phyloP scores from a whole-genome alignment of 208 protist genomes.

The Wallacemonas sp. region DNA sequence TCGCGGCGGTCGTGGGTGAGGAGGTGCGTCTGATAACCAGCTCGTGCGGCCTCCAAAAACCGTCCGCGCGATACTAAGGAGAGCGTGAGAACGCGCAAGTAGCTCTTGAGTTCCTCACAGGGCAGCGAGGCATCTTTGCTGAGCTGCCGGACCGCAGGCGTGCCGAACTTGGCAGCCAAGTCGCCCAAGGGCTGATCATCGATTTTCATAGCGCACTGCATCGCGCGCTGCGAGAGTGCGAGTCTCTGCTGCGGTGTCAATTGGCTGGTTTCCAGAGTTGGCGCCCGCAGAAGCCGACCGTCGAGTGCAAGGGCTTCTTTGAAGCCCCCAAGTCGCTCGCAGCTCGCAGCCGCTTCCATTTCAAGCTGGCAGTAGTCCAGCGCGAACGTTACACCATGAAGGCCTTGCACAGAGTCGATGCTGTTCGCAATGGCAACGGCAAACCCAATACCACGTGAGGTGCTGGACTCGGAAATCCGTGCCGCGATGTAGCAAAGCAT shows the following conservation, averaged over 20 bases:
- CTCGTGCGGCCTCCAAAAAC: slow-evolving; percentile 87
- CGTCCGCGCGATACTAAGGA: slow-evolving; percentile 47
- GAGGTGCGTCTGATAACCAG: slow-evolving; percentile 85
- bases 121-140: not conserved
- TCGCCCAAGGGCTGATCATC: slow-evolving; percentile 62
- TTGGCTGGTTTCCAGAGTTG: not conserved
- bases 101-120: slow-evolving; percentile 43
- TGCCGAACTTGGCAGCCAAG: slow-evolving; percentile 74
- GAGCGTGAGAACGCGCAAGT: slow-evolving; percentile 66
- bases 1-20: slow-evolving; percentile 37
- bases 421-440: not conserved
- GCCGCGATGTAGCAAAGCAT: slow-evolving; percentile 9
- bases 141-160: slow-evolving; percentile 46
- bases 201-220: slow-evolving; percentile 70
- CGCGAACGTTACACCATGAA: slow-evolving; percentile 15
- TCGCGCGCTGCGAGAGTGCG: slow-evolving; percentile 32
- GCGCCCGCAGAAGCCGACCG: slow-evolving; percentile 20
- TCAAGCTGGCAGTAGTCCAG: slow-evolving; percentile 18
- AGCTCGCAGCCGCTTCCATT: slow-evolving; percentile 25
- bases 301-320: slow-evolving; percentile 22
- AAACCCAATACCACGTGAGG: not conserved
- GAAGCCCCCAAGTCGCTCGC: slow-evolving; percentile 21
- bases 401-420: slow-evolving; percentile 8
- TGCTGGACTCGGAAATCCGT: not conserved
- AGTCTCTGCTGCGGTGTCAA: not conserved